Percentiles rank a stretch among this genome's conserved stretches.
Conservation (phyloP, 2,329 filamentous ascomycete species). For the Pseudocercospora musae region DNA sequence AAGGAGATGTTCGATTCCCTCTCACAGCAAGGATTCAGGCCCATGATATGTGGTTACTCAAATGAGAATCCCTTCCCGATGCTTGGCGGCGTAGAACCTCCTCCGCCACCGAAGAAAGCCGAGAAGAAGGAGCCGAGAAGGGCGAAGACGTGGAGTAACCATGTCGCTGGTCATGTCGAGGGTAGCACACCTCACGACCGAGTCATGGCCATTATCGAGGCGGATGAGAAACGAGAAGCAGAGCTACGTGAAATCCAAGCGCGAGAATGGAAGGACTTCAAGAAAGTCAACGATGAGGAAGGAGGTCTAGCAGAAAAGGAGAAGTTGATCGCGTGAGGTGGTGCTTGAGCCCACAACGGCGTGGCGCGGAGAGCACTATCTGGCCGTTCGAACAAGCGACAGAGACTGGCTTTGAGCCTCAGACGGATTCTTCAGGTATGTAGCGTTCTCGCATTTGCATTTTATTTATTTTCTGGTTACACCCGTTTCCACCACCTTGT, state of each 20-base stretch:
- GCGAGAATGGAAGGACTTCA: slow-evolving; percentile 21
- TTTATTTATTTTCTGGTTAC: background rate
- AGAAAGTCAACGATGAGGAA: slow-evolving; percentile 14
- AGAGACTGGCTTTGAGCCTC: background rate
- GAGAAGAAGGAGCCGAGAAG: slow-evolving; percentile 25
- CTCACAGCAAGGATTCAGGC: slow-evolving; percentile 31
- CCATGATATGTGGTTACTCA: slow-evolving; percentile 33
- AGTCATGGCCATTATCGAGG: slow-evolving; percentile 34
- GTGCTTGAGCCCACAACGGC: background rate
- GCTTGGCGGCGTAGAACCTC: slow-evolving; percentile 34
- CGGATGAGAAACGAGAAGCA: slow-evolving; percentile 33
- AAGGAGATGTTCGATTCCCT: slow-evolving; percentile 36
- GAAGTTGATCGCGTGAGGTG: background rate
- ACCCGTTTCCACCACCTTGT: background rate
- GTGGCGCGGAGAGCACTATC: background rate
- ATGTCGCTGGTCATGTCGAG: slow-evolving; percentile 27
- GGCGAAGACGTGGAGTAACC: slow-evolving; percentile 28
- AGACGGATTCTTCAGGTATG: background rate
- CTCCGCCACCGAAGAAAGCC: slow-evolving; percentile 22
- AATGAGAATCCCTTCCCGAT: slow-evolving; percentile 36
- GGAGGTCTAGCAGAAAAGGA: background rate
- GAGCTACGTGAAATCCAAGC: slow-evolving; percentile 27
- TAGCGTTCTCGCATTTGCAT: background rate
- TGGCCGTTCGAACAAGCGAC: background rate
- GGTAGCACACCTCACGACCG: slow-evolving; percentile 31